Evolutionary conservation across 108 stramenopile genomes (phyloP), one percentile per base, ranked within the genome.

Genomic region (Cyclostephanos invisitatus): DNA sequence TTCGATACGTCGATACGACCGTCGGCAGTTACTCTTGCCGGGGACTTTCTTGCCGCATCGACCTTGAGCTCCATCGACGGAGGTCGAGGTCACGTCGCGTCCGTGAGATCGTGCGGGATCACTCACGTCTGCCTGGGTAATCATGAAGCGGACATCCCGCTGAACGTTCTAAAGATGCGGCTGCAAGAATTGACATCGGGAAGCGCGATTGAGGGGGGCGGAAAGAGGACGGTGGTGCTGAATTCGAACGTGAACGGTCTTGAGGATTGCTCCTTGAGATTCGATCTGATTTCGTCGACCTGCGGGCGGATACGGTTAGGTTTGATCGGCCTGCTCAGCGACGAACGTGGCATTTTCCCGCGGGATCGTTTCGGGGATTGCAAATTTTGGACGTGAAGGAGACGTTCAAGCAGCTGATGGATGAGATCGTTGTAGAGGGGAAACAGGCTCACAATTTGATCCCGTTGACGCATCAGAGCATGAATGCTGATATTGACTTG

Each of bases 51-150:
- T 1, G 80, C 82, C 24, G 89, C 88, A 9, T 85, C 83, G 4
- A 74, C 86, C 29, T 62, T 94, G 21, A 78, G 82, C 18, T 83
- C 83, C 46, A 83, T 94, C 18, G 93, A 94, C 73, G 64, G 73
- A 17, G 93, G 93, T 6, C 56, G 77, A 25, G 89, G 86, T 11
- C 84, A 86, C 64, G 86, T 91, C 0, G 73, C 78, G 15, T 80
- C 83, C 27, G 59, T 91, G n/a, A 64, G 82, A 7, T 81, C 85
- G 25, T 59, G 73, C 14, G 88, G 88, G 12, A 60, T 91, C 14
- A 84, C 87, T 12, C 89, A 91, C 63, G 81, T 85, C 12, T 89
- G 80, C 24, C 72, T 94, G 12, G 93, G 93, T 0, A 94, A 91
- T 80, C 90, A 94, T 57, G 93, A 94, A 51, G 81, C 87, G 0